A percentile compares a stretch with the other conserved stretches of the same genome.
These are phyloP conservation scores for Penicillium sp. DNA, from an alignment of 2,329 filamentous ascomycete genomes.

Conservation along the genomic window DNA sequence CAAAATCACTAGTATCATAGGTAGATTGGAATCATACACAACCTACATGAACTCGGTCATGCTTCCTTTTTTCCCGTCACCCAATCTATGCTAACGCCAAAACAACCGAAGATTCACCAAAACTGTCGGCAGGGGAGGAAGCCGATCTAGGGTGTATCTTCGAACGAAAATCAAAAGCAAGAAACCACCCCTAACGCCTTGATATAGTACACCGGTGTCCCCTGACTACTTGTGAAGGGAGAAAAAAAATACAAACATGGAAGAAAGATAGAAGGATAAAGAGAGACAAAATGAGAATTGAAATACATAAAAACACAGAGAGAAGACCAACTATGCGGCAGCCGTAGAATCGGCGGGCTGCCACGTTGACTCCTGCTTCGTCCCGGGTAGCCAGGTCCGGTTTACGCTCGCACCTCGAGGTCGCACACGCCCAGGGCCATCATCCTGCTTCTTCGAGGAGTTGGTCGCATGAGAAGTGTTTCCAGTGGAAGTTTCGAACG, in stretches of 20 bases:
- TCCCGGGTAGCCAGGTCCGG: conserved; percentile 71
- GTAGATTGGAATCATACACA: conserved; percentile 22
- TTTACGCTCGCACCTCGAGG: conserved; percentile 46
- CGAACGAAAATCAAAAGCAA: neutral
- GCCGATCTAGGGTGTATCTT: neutral
- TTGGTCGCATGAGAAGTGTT: conserved; percentile 25
- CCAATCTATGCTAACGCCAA: conserved; percentile 8
- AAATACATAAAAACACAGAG: conserved; percentile 2
- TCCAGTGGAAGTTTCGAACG: conserved; percentile 25
- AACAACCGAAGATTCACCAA: neutral
- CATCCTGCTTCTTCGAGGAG: conserved; percentile 48
- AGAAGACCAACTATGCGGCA: conserved; percentile 19
- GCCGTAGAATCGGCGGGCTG: conserved; percentile 50
- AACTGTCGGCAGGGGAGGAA: neutral
- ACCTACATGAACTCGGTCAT: conserved; percentile 1
- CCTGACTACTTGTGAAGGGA: neutral
- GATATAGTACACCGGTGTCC: conserved; percentile 22
- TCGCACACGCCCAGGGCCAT: conserved; percentile 50
- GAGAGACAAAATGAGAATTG: conserved; percentile 5
- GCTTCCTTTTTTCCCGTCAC: neutral
- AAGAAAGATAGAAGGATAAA: neutral
- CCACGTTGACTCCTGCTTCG: conserved; percentile 87
- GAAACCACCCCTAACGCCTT: conserved; percentile 14
- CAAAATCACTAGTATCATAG: neutral
- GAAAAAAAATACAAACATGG: conserved; percentile 4